Base-by-base conservation (phyloP, 2,329 filamentous ascomycete genomes). In the Aureobasidium sp. region DNA sequence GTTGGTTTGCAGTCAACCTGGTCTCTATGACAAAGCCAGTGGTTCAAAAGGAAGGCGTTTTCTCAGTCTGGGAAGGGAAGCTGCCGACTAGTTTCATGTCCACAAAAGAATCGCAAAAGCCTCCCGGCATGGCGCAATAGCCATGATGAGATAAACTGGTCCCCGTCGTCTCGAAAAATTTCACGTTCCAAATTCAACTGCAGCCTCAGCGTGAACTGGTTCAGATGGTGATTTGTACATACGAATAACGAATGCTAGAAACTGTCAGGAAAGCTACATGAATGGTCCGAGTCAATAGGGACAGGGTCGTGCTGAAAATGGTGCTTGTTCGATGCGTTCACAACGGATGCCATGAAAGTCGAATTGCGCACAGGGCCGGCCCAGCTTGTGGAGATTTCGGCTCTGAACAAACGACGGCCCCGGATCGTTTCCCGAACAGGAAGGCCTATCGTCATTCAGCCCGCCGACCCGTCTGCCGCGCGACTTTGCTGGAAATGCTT, bases 81-180 rank as follows among this genome's bases (percentile, higher is more conserved):
- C 60, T 55, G 60, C 60, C 60, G 60, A 62, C 48, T 62, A 62
- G 48, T 62, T 61, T 55, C 51, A 61, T 61, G 59, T 61, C 58
- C 37, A 61, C 41, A 45, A 62, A 62, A 62, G 42, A 55, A 62
- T 55, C 49, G 60, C 60, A 62, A 62, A 62, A 62, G 49, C 60
- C 48, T 62, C 49, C 60, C 60, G 60, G 48, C 31, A 49, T 62
- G 60, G 47, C 60, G 60, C 60, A 62, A 62, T 55, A 62, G 60
- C 47, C 60, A 62, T 62, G 51, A 62, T 62, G 60, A 62, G 48
- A 60, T 60, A 51, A 60, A 51, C 57, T 41, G 57, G 45, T 59
- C 45, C 45, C 57, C 57, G 45, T 60, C 57, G 57, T 51, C 57
- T 60, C 57, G 27, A 49, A 60, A 51, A 51, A 34, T 58, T 59